These are phyloP conservation scores for Claviceps digitariae DNA, from an alignment of 2,329 filamentous ascomycete species.

Conservation along the genomic window DNA sequence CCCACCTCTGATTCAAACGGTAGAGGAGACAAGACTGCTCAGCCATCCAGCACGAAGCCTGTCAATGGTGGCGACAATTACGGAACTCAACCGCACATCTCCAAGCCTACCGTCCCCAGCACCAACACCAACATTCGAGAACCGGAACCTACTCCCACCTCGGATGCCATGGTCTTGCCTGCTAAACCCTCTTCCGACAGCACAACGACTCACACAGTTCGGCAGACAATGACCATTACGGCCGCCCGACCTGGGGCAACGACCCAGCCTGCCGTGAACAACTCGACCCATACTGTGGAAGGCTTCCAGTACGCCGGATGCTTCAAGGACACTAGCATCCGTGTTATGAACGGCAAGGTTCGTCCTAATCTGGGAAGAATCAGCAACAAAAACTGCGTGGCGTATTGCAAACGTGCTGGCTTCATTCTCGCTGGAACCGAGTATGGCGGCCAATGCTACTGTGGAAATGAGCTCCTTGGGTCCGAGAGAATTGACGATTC, in stretches of 20 bases:
- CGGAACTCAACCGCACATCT: neutral
- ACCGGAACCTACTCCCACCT: constrained; percentile 3
- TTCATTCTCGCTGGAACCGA: constrained; percentile 36
- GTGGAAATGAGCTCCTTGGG: constrained; percentile 22
- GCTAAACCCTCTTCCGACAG: constrained; percentile 12
- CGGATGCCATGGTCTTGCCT: no score
- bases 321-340: constrained; percentile 24
- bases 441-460: constrained; percentile 41
- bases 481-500: constrained; percentile 29
- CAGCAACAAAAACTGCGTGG: constrained; percentile 32
- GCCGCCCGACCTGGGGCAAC: constrained; percentile 11
- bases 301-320: constrained; percentile 29
- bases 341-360: constrained; percentile 25
- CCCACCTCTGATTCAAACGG: neutral
- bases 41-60: neutral
- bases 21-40: neutral
- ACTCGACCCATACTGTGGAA: constrained; percentile 8
- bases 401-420: constrained; percentile 29
- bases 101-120: neutral
- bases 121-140: neutral
- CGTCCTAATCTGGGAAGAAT: constrained; percentile 29
- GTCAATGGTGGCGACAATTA: neutral
- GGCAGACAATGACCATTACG: constrained; percentile 33
- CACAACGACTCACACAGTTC: constrained; percentile 24
- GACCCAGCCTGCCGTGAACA: constrained; percentile 3